Conservation (phyloP, 2,329 filamentous ascomycete species). For the Macroventuria anomochaeta region DNA sequence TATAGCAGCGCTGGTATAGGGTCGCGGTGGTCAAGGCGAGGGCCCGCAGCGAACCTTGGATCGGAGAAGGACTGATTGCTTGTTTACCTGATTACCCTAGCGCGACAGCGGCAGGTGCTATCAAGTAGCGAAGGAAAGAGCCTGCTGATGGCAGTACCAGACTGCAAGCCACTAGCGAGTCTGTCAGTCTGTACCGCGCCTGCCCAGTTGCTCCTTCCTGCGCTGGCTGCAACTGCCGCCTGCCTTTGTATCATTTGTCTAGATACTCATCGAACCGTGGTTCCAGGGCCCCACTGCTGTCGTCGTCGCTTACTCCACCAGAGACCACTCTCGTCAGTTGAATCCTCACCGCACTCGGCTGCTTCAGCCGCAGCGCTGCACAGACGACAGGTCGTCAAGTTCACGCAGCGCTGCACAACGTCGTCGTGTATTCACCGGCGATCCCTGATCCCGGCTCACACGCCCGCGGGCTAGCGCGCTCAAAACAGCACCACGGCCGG, state of each 20-base stretch:
- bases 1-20: constrained; percentile 26
- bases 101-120: constrained; percentile 11
- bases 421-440: constrained; percentile 23
- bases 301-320: constrained; percentile 32
- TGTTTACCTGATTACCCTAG: constrained; percentile 1
- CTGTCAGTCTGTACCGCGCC: not conserved
- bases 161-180: not conserved
- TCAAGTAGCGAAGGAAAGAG: not conserved
- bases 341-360: constrained; percentile 2
- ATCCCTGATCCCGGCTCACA: constrained; percentile 38
- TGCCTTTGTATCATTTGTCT: not conserved
- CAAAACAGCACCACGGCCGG: constrained; percentile 39
- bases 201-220: too few species aligned
- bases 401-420: constrained; percentile 11
- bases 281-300: constrained; percentile 3
- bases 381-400: constrained; percentile 1
- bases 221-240: not conserved
- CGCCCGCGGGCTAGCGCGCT: constrained; percentile 36
- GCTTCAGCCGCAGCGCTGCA: constrained; percentile 8
- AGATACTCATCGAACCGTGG: not conserved
- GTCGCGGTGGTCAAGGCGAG: not conserved
- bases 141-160: not conserved
- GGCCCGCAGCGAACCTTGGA: constrained; percentile 4
- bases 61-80: constrained; percentile 12
- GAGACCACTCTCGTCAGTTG: not conserved